Conservation (phyloP, 2,329 filamentous ascomycete genomes). For the Cladosporium phlei region DNA sequence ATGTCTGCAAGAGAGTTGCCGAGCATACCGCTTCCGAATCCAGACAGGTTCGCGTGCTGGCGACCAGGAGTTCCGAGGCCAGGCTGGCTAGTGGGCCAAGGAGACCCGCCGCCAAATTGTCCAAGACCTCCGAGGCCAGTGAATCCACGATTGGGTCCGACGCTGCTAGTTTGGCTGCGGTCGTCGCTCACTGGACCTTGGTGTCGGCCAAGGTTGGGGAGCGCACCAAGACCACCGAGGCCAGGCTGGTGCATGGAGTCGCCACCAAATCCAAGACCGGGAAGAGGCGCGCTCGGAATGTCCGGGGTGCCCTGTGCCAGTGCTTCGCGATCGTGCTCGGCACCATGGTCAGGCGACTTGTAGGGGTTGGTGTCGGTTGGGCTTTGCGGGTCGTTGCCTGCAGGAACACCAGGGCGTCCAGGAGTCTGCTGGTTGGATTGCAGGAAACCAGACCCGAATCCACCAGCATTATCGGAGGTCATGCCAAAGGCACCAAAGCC, state of each 20-base stretch:
- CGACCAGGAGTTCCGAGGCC: slow-evolving; percentile 69
- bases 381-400: slow-evolving; percentile 66
- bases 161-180: slow-evolving; percentile 87
- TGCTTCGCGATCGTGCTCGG: slow-evolving; percentile 49
- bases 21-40: slow-evolving; percentile 54
- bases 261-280: slow-evolving; percentile 41
- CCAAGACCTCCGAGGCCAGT: slow-evolving; percentile 53
- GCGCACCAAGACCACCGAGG: slow-evolving; percentile 29
- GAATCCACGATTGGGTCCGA: slow-evolving; percentile 68
- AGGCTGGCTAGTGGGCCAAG: slow-evolving; percentile 59
- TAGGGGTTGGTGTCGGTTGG: slow-evolving; percentile 96
- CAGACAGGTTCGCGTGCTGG: slow-evolving; percentile 49
- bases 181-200: slow-evolving; percentile 66
- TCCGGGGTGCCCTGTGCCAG: slow-evolving; percentile 5
- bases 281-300: slow-evolving; percentile 40
- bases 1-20: slow-evolving; percentile 66
- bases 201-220: slow-evolving; percentile 34
- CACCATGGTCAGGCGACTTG: slow-evolving; percentile 76
- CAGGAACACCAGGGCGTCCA: slow-evolving; percentile 37
- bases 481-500: slow-evolving; percentile 59
- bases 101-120: slow-evolving; percentile 43
- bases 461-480: slow-evolving; percentile 45
- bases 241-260: slow-evolving; percentile 25
- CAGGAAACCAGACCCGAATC: slow-evolving; percentile 25
- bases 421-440: slow-evolving; percentile 49